A percentile compares a stretch with the other conserved stretches of the same genome.
Conservation (phyloP, 192 early-diverging fungal genomes). For the Backusella liffmaniae region DNA sequence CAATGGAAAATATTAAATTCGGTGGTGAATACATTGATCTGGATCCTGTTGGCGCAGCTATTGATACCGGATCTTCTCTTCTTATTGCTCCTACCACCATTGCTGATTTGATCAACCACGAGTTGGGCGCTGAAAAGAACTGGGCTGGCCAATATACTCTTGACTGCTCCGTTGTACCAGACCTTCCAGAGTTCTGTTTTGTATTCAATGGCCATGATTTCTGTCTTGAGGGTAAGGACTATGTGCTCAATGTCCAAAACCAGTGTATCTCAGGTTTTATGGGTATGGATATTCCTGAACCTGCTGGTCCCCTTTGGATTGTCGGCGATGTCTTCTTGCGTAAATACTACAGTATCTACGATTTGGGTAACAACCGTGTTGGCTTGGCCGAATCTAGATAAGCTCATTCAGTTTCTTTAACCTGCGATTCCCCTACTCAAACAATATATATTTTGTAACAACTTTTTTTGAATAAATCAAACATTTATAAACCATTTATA, state of each 20-base stretch:
- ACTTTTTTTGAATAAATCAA: neutral
- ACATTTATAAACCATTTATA: neutral
- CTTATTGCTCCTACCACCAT: conserved; percentile 74
- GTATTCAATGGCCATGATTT: conserved; percentile 56
- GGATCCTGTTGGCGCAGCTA: conserved; percentile 71
- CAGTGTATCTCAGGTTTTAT: conserved; percentile 84
- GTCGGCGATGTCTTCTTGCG: conserved; percentile 83
- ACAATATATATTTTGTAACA: neutral
- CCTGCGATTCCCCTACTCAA: neutral
- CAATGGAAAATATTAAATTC: conserved; percentile 74
- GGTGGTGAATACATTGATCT: conserved; percentile 73
- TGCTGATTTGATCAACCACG: conserved; percentile 86
- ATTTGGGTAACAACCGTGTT: conserved; percentile 70
- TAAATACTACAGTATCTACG: conserved; percentile 76
- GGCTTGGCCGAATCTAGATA: conserved; percentile 52
- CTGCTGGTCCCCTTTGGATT: conserved; percentile 78
- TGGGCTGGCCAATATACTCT: conserved; percentile 81
- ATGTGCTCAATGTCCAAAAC: conserved; percentile 61
- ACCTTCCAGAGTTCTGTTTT: conserved; percentile 77
- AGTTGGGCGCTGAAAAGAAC: conserved; percentile 93
- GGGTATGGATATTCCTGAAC: conserved; percentile 86
- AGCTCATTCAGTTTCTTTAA: neutral
- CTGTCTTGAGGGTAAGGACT: conserved; percentile 62
- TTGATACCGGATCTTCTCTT: conserved; percentile 91
- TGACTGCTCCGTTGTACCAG: conserved; percentile 79